Percentiles rank a stretch among this genome's conserved stretches.
Conservation (phyloP, 441 rosid genomes). For the Bocquillonia castaneifolia region DNA sequence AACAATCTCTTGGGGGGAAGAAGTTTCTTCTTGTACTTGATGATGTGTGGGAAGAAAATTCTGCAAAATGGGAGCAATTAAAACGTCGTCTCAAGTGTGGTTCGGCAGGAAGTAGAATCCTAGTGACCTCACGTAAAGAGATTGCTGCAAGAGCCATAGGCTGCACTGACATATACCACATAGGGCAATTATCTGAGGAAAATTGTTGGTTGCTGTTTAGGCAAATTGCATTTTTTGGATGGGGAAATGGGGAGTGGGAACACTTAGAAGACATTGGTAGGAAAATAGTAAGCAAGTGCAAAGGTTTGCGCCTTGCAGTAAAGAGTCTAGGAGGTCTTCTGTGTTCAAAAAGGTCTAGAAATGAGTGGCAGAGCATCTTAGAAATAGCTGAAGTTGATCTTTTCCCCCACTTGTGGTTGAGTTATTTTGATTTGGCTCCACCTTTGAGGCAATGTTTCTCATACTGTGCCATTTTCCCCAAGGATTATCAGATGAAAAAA, state of each 20-base stretch:
- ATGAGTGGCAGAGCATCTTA: constrained; percentile 1
- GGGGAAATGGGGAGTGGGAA: neutral
- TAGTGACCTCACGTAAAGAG: constrained; percentile 16
- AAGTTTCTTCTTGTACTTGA: constrained; percentile 19
- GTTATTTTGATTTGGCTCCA: constrained; percentile 1
- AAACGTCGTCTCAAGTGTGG: neutral
- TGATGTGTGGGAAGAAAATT: constrained; percentile 23
- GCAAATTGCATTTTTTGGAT: neutral
- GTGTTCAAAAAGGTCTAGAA: neutral
- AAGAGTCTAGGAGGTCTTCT: constrained; percentile 15
- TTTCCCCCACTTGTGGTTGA: constrained; percentile 5
- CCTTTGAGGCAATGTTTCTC: constrained; percentile 13
- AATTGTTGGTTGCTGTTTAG: constrained; percentile 9
- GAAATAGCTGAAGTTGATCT: neutral
- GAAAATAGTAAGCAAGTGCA: neutral
- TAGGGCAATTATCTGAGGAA: neutral
- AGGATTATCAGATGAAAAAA: neutral
- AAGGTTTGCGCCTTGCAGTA: constrained; percentile 17
- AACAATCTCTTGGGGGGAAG: neutral
- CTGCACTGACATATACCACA: neutral
- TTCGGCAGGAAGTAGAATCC: constrained; percentile 15
- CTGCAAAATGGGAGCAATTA: constrained; percentile 3
- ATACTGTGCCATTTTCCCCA: constrained; percentile 16
- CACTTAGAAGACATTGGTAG: constrained; percentile 5
- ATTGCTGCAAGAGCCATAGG: neutral